Base-by-base conservation (phyloP, 108 stramenopile species). In the Parietichytrium sp. region DNA sequence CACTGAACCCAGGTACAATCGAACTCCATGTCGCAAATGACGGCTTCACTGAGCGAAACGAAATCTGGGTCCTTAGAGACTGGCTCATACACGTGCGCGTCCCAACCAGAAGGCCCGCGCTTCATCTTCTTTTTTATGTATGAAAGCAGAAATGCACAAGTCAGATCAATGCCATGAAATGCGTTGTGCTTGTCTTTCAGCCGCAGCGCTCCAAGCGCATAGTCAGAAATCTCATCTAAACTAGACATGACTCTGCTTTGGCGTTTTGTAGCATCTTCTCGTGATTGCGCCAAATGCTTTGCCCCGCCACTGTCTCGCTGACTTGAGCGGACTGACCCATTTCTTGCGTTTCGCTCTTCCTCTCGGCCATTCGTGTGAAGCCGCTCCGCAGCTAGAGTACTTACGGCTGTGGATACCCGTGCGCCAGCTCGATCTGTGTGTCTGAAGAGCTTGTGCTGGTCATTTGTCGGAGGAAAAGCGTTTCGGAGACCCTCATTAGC, bases 151-250 rank as follows among this genome's bases (percentile, higher is more conserved):
- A 72, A 72, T 10, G 20, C 61, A 42, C 61, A 72, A 1, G 45
- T 33, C 29, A 72, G 42, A 72, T 72, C 61, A 27, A 72, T 72
- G 6, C 61, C 61, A 25, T 72, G 61, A 27, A 72, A 72, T 1
- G 61, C 61, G 3, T 72, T 72, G 61, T 72, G 61, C 20, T 72
- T 72, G 20, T 72, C 61, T 27, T 72, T 72, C 38, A 72, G 61
- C 38, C 61, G 61, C 6, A 72, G 61, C 20, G 61, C 61, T 0
- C 38, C 45, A 12, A 72, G 38, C 0, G 61, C 33, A 72, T 45
- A 72, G 61, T 72, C 61, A 6, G 61, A 72, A 27, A 72, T 72
- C 42, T 72, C 38, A 72, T 72, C 61, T 12, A 72, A 12, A 6
- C 38, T 10, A 25, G 36, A 12, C 0, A 72, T n/a, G 29, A 72